Evolutionary conservation across 2,329 filamentous ascomycete genomes (phyloP).

Genomic region (Colletotrichum liaoningense): DNA sequence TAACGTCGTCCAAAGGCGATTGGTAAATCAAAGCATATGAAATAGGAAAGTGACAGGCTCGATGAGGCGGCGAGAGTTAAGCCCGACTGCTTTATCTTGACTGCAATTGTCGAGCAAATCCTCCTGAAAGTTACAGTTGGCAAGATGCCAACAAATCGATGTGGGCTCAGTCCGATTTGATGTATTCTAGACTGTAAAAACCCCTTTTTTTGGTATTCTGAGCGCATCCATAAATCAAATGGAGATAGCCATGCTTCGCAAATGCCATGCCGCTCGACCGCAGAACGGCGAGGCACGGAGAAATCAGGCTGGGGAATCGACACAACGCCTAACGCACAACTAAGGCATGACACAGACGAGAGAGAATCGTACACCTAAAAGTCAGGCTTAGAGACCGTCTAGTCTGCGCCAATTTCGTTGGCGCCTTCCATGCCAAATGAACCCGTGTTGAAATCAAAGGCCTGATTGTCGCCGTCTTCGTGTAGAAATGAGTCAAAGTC

Average conservation of each 20-base stretch:
- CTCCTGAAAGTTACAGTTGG: background rate
- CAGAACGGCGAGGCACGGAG: background rate
- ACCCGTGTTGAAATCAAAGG: conserved; percentile 66
- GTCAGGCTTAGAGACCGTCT: conserved; percentile 35
- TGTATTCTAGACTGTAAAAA: background rate
- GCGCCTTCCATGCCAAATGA: conserved; percentile 65
- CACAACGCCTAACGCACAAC: conserved; percentile 25
- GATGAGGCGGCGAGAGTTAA: background rate
- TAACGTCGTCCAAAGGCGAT: background rate
- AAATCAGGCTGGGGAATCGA: background rate
- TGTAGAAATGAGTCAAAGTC: conserved; percentile 77
- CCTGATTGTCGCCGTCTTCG: conserved; percentile 58
- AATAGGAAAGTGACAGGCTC: conserved; percentile 10
- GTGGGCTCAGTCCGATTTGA: background rate
- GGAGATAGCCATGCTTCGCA: conserved; percentile 10
- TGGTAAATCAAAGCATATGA: conserved; percentile 1
- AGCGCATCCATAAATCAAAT: conserved; percentile 2
- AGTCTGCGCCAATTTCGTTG: conserved; percentile 70
- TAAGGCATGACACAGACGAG: conserved; percentile 2
- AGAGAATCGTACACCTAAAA: background rate
- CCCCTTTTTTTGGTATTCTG: conserved; percentile 18
- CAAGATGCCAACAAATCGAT: background rate
- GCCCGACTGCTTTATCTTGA: background rate
- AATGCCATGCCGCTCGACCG: background rate
- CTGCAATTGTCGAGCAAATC: background rate